Evolutionary conservation across 139 green algal species (phyloP).

Genomic region (Chlamydomonas asymmetrica): DNA sequence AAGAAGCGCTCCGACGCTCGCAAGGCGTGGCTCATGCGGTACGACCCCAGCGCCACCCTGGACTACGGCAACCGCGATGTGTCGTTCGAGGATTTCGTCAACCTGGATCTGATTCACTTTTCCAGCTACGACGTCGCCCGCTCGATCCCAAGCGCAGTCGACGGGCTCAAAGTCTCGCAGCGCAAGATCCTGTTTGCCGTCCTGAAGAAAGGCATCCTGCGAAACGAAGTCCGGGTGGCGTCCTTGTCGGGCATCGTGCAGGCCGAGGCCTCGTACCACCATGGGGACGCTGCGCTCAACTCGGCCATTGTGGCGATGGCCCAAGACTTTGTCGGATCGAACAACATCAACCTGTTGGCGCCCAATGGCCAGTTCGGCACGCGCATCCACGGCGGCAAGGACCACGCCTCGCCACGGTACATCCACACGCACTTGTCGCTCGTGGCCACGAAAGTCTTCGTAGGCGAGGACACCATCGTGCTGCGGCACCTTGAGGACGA

Average conservation of each 20-base stretch:
- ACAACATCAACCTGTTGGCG: conserved; percentile 32
- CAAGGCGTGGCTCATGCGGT: conserved; percentile 16
- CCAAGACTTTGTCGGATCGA: conserved; percentile 38
- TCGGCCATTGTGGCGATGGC: conserved; percentile 31
- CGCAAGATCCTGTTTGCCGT: conserved; percentile 21
- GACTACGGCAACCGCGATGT: not conserved
- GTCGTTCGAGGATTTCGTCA: conserved; percentile 14
- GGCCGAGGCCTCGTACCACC: conserved; percentile 16
- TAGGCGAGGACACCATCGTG: not conserved
- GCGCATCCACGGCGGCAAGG: conserved; percentile 14
- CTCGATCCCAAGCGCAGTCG: conserved; percentile 15
- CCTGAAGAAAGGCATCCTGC: not conserved
- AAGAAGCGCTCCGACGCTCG: conserved; percentile 25
- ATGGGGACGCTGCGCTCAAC: conserved; percentile 30
- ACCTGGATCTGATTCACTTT: conserved; percentile 36
- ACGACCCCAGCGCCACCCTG: not conserved
- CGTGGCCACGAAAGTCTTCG: conserved; percentile 1
- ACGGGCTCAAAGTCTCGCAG: conserved; percentile 29
- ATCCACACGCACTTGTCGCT: conserved; percentile 21
- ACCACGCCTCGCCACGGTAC: conserved; percentile 28
- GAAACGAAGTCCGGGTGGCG: conserved; percentile 17
- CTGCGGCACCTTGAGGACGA: conserved; percentile 8
- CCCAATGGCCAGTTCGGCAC: conserved; percentile 27
- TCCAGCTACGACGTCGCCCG: conserved; percentile 9
- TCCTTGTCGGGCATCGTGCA: conserved; percentile 26